Evolutionary conservation across 768 basidiomycete genomes (phyloP), one percentile per base, ranked within the genome.

Genomic region (Lepiota brunneoincarnata): DNA sequence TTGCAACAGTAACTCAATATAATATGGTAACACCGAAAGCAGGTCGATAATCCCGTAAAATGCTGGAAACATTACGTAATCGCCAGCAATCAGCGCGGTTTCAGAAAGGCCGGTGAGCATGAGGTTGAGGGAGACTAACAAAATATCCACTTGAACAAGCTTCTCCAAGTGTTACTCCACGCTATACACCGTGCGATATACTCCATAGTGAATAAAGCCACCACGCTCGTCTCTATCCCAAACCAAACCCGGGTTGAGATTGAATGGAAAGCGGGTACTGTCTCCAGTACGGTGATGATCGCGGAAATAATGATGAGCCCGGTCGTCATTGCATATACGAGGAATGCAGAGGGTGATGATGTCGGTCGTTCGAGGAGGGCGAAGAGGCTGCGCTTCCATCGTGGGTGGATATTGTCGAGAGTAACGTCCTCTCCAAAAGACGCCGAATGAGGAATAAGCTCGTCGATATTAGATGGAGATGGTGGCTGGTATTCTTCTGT

Each of bases 21-120:
- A 95, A 64, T 93, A 95, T 2, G 93, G 93, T 20, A 90, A 62
- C 43, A 96, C 93, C 3, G 92, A 87, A 52, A 95, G 76, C 14
- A 93, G 68, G 63, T 96, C 93, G 65, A 93, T 82, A 20, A 95
- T 79, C 4, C 90, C 91, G 66, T 88, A 93, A 69, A 94, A 91
- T 2, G 88, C 87, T 67, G 47, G 31, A 23, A 23, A 26, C 18
- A 38, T 58, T 54, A 51, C 56, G 51, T 56, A 57, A 59, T 51
- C 36, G 38, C 55, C 31, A 62, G 7, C 46, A 18, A 49, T 41
- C 9, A 40, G 18, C 6, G 5, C 26, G n/a, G n/a, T n/a, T n/a
- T n/a, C n/a, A n/a, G 28, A 28, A 9, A 17, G 15, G 28, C 17
- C 36, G 26, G 34, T 42, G 0, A 20, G 28, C 9, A 23, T 4